Evolutionary conservation across 805 yeast species (phyloP), one percentile per base, ranked within the genome.

Genomic region (Tetrapisispora nanseiensis): DNA sequence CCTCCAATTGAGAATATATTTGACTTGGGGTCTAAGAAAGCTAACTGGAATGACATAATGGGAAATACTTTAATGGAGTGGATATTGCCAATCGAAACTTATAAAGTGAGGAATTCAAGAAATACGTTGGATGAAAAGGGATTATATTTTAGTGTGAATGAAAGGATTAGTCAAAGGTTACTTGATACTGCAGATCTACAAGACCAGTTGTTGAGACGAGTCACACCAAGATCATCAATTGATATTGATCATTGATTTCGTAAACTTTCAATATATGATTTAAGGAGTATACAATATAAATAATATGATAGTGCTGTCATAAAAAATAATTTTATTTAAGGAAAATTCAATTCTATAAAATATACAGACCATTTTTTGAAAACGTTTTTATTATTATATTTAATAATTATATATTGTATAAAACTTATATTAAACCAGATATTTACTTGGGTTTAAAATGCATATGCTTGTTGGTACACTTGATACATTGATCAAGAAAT

Each of bases 21-120:
- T 61, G 86, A 89, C 61, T 55, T 90, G 30, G 96, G 97, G 0
- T 55, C 57, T 19, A 48, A 53, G 37, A 53, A 36, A 26, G 56
- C 60, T 6, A 92, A 92, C 58, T 80, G 87, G 84, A 47, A 55
- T 16, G 66, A 72, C 6, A 74, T 85, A 1, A 82, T 90, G 94
- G 98, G 98, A 0, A 46, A 59, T 2, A 59, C 65, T 1, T 71
- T 78, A 74, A 37, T 47, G 7, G 78, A 79, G 46, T 87, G 96
- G 96, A 37, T 80, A 7, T 56, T 87, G 1, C 97, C 97, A 0
- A 47, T 73, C 4, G 39, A 21, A 31, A 61, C 61, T 3, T 32
- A 40, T 13, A 38, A 45, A 35, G 54, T 51, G 1, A 46, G 44
- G 3, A 50, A 47, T 31, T 56, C 52, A 26, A 63, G 67, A 42